Conservation (phyloP, 768 basidiomycete genomes). For the Candolleomyces eurysporus region DNA sequence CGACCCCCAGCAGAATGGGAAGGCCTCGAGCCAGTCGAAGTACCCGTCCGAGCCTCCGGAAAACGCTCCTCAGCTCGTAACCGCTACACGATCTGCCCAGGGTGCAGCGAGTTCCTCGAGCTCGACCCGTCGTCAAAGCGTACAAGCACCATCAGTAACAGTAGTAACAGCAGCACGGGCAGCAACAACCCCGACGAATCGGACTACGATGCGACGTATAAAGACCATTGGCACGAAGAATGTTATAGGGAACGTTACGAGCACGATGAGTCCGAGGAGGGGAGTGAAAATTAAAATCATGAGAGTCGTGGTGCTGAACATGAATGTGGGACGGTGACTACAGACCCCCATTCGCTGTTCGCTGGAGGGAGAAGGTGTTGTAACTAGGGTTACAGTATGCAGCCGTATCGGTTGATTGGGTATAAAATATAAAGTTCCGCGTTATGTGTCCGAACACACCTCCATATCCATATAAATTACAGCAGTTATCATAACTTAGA, state of each 20-base stretch:
- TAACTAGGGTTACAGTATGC: no score
- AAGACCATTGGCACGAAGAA: constrained; percentile 10
- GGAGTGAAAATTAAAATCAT: background rate
- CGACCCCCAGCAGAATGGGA: no score
- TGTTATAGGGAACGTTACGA: constrained; percentile 1
- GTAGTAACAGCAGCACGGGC: no score
- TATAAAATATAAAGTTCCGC: no score
- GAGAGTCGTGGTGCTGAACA: background rate
- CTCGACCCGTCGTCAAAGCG: background rate
- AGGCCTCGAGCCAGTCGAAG: background rate
- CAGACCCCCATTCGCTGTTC: no score
- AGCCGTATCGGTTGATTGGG: no score
- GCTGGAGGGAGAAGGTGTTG: no score
- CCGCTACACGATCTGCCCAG: constrained; percentile 9
- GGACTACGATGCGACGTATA: background rate
- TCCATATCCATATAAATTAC: background rate
- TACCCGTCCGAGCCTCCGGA: constrained; percentile 5
- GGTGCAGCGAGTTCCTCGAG: constrained; percentile 12
- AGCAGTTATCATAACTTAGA: background rate
- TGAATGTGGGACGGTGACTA: background rate
- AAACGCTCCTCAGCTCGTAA: constrained; percentile 3
- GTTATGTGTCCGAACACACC: background rate
- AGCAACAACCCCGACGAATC: no score
- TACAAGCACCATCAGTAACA: no score
- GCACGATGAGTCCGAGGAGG: background rate